A percentile compares a stretch with the other conserved stretches of the same genome.
Evolutionary conservation across 2,329 filamentous ascomycete genomes (phyloP).

Genomic region (Aspergillus sergii): DNA sequence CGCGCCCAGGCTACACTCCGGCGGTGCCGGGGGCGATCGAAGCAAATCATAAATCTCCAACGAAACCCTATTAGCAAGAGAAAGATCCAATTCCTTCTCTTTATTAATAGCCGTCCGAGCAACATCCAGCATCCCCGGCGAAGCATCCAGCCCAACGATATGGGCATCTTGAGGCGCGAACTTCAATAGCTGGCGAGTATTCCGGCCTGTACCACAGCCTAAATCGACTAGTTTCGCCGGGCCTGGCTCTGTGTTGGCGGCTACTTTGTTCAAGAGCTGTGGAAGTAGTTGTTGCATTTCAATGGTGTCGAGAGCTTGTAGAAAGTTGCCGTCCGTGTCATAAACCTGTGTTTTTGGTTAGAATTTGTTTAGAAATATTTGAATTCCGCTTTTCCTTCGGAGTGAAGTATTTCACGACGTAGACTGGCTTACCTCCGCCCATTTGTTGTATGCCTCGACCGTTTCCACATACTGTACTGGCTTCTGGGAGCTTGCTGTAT

Average conservation of each 20-base stretch:
- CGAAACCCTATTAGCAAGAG: conserved; percentile 12
- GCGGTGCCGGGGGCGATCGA: conserved; percentile 23
- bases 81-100: conserved; percentile 6
- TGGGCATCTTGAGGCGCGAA: conserved; percentile 27
- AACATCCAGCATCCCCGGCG: conserved; percentile 59
- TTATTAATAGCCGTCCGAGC: conserved; percentile 46
- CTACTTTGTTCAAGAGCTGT: conserved; percentile 43
- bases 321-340: conserved; percentile 67
- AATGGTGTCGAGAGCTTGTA: conserved; percentile 64
- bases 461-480: conserved; percentile 36
- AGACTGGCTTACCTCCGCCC: conserved; percentile 34
- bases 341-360: conserved; percentile 49
- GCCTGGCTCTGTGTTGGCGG: conserved; percentile 14
- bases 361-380: neutral
- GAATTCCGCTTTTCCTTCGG: neutral
- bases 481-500: conserved; percentile 2
- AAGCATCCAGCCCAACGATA: conserved; percentile 60
- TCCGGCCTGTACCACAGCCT: conserved; percentile 67
- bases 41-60: conserved; percentile 47
- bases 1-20: conserved; percentile 28
- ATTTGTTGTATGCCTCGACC: conserved; percentile 41
- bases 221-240: conserved; percentile 58
- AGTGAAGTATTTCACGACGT: neutral
- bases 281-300: conserved; percentile 58
- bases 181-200: conserved; percentile 56